phyloP scores from a whole-genome alignment of 1,284 basidiomycete genomes.

The Ceratorhiza oryzae-sativae region DNA sequence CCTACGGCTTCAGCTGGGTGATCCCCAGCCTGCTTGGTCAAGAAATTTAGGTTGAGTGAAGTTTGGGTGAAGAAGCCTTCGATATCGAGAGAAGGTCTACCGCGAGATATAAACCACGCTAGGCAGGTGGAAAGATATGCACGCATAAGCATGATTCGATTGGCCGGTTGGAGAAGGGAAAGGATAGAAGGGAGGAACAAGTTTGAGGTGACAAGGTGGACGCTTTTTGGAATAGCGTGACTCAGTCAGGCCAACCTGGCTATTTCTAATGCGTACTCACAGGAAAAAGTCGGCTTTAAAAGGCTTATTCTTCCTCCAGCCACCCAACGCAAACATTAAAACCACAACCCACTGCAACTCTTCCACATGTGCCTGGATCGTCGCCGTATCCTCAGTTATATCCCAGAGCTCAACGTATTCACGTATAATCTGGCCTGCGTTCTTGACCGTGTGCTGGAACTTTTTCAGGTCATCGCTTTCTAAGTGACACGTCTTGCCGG shows the following conservation, averaged over 20 bases:
- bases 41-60: conserved; percentile 11
- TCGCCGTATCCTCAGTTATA: conserved; percentile 10
- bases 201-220: conserved; percentile 40
- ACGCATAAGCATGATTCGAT: conserved; percentile 30
- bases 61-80: conserved; percentile 24
- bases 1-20: background rate
- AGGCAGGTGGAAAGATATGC: conserved; percentile 33
- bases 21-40: background rate
- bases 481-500: conserved; percentile 23
- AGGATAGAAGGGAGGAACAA: conserved; percentile 41
- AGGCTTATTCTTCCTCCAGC: conserved; percentile 29
- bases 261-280: conserved; percentile 35
- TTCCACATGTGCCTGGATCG: conserved; percentile 33
- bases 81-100: conserved; percentile 36
- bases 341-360: conserved; percentile 38
- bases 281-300: conserved; percentile 42
- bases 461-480: conserved; percentile 13
- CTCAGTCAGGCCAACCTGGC: too few relatives aligned
- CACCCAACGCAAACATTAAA: conserved; percentile 37
- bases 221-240: too few relatives aligned
- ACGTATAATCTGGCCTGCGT: conserved; percentile 28
- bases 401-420: conserved; percentile 39
- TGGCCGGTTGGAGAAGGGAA: conserved; percentile 11
- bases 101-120: conserved; percentile 34
- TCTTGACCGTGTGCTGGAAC: conserved; percentile 32